Evolutionary conservation across 192 early-diverging fungal genomes (phyloP), one percentile per base, ranked within the genome.

Genomic region (Coemansia sp.): DNA sequence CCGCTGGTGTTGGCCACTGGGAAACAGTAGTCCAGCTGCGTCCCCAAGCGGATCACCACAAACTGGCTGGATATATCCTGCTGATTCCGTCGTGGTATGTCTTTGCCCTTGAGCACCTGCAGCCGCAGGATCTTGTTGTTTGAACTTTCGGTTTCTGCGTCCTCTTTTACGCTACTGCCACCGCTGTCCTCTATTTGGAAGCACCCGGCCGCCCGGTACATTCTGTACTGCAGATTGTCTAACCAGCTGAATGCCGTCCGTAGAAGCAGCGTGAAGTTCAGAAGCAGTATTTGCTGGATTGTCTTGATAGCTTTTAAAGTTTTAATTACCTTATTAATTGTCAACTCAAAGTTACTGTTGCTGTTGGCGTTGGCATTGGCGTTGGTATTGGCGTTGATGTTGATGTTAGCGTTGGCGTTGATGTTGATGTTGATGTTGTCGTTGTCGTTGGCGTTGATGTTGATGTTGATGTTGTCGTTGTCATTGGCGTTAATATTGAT

Each of bases 31-130:
- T 71, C 72, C 26, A 15, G 4, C 0, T 40, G 22, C 2, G 12
- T 16, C n/a, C 65, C 67, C 0, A 80, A 48, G 3, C 78, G 63
- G 32, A 80, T 58, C n/a, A 59, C 51, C 26, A 69, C 63, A 52
- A 68, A 74, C 40, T 74, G 72, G 22, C 64, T 66, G 16, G 58
- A 64, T 12, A 67, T 49, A 0, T 16, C 66, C 18, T 21, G 39
- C 4, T 47, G 32, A 1, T 39, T 16, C 6, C 19, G 42, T 22
- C 49, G 60, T 0, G 72, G 63, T 13, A 72, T 66, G 40, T 69
- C 72, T 10, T 71, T 71, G 47, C 78, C 78, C 55, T 80, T 74
- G 18, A 63, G 36, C 49, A 80, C 41, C 18, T 71, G 41, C 1
- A 80, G 22, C 3, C 46, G 66, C 32, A 80, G 57, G 9, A 68